Evolutionary conservation across 257 asterid genomes (phyloP), one percentile per base, ranked within the genome.

Genomic region (Fraxinus excelsior): DNA sequence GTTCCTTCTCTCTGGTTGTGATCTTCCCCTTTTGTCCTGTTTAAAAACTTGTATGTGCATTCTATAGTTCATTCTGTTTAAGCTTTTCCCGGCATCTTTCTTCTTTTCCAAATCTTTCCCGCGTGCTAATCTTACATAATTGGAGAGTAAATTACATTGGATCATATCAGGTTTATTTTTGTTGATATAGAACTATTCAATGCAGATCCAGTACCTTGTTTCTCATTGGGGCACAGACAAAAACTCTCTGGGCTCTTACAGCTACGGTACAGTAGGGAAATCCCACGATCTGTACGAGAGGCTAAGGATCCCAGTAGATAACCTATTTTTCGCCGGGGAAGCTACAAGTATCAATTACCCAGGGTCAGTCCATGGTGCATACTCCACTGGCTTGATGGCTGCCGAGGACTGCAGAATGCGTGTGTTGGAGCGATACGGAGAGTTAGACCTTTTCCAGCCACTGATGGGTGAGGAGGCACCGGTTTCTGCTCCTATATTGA

Each of bases 321-420:
- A 91, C 85, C 81, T 94, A 21, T 94, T 94, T 80, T 94, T 94
- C 80, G 97, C 98, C 0, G 97, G 98, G 51, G 98, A 94, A 71
- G 98, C 98, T 7, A 91, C 97, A 1, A 91, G 98, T 75, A 58
- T 74, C 0, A 91, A 88, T 38, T 91, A 88, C 80, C 94, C 96
- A n/a, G 98, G 98, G 42, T 92, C 97, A 0, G 96, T 94, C 34
- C 98, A 91, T 31, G 97, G 98, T 12, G 98, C 98, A 5, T 94
- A 89, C 79, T 88, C 97, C 25, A 91, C 98, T 0, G 97, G 97
- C 18, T 68, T 90, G 75, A 86, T 89, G 97, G 97, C 98, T 29
- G 97, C 97, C 16, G 96, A 94, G 83, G 96, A 85, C 79, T 94
- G 97, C 87, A 85, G 90, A 81, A 94, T 94, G 98, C 94, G 93